A percentile compares a stretch with the other conserved stretches of the same genome.
phyloP scores from a whole-genome alignment of 441 rosid species.

The Arabidopsis hybrid region DNA sequence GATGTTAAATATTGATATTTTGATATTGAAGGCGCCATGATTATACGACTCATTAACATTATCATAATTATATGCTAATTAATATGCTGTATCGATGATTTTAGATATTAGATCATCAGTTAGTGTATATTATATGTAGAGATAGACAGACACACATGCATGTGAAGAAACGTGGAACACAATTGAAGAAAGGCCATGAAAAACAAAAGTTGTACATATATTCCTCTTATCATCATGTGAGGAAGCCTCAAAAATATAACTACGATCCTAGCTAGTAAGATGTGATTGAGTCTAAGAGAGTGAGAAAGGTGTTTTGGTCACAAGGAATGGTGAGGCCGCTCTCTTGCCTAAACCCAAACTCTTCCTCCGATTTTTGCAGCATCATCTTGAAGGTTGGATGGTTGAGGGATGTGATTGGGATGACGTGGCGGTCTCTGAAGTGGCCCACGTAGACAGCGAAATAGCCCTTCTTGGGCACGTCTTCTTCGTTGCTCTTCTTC shows the following conservation, averaged over 20 bases:
- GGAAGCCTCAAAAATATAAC: neutral
- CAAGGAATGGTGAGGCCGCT: constrained; percentile 92
- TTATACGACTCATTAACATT: neutral
- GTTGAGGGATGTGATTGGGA: constrained; percentile 72
- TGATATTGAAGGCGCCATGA: neutral
- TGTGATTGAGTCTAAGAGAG: constrained; percentile 45
- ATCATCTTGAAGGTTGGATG: constrained; percentile 75
- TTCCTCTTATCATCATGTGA: neutral
- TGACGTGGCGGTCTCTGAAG: constrained; percentile 72
- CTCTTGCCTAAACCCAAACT: constrained; percentile 86
- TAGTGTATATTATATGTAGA: neutral
- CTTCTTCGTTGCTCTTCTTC: constrained; percentile 64
- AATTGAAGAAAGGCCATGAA: neutral
- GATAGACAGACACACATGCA: neutral
- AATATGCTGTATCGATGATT: no score
- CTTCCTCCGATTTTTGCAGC: constrained; percentile 82
- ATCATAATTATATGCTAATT: neutral
- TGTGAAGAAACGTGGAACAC: constrained; percentile 4
- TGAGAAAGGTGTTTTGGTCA: constrained; percentile 79
- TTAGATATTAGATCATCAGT: neutral
- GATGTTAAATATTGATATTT: no score
- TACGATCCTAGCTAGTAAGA: constrained; percentile 20
- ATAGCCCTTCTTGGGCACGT: constrained; percentile 74
- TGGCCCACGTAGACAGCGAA: constrained; percentile 84
- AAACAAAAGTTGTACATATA: neutral